Evolutionary conservation across 208 protist genomes (phyloP).

Genomic region (Crithidia expoeki): DNA sequence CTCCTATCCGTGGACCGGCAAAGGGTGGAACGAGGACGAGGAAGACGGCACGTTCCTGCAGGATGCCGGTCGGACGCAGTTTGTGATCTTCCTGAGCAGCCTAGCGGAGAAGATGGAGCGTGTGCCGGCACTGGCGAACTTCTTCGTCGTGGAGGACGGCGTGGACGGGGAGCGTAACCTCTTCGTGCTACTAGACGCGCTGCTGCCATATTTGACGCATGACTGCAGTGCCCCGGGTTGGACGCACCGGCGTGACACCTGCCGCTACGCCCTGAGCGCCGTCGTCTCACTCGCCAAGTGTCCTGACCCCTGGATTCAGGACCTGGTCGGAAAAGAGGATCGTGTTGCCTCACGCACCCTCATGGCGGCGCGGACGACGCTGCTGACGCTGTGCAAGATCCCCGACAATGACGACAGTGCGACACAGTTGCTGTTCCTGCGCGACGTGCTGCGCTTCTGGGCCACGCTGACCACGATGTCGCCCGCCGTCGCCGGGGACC

Average conservation of each 20-base stretch:
- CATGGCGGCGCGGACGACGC: slow-evolving; percentile 44
- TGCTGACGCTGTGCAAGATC: slow-evolving; percentile 84
- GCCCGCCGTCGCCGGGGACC: slow-evolving; percentile 44
- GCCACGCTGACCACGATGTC: slow-evolving; percentile 44
- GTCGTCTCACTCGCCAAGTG: slow-evolving; percentile 75
- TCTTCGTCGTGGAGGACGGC: slow-evolving; percentile 39
- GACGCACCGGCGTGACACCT: slow-evolving; percentile 55
- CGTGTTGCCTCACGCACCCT: slow-evolving; percentile 41
- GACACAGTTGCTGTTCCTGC: slow-evolving; percentile 61
- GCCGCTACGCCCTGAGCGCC: slow-evolving; percentile 62
- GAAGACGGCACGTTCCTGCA: slow-evolving; percentile 24
- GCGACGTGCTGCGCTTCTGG: slow-evolving; percentile 70
- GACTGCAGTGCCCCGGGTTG: slow-evolving; percentile 46
- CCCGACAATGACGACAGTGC: slow-evolving; percentile 70
- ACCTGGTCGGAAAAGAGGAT: slow-evolving; percentile 46
- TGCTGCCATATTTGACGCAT: slow-evolving; percentile 60
- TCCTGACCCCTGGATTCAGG: slow-evolving; percentile 63
- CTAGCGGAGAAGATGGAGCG: slow-evolving; percentile 70
- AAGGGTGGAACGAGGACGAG: background rate
- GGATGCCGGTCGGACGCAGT: slow-evolving; percentile 42
- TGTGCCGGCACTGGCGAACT: slow-evolving; percentile 66
- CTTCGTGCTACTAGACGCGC: slow-evolving; percentile 45
- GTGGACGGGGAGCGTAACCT: slow-evolving; percentile 17
- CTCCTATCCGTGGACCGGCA: slow-evolving; percentile 2
- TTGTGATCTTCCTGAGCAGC: slow-evolving; percentile 57